Evolutionary conservation across 2,329 filamentous ascomycete species (phyloP), one percentile per base, ranked within the genome.

Genomic region (Sporothrix luriei): DNA sequence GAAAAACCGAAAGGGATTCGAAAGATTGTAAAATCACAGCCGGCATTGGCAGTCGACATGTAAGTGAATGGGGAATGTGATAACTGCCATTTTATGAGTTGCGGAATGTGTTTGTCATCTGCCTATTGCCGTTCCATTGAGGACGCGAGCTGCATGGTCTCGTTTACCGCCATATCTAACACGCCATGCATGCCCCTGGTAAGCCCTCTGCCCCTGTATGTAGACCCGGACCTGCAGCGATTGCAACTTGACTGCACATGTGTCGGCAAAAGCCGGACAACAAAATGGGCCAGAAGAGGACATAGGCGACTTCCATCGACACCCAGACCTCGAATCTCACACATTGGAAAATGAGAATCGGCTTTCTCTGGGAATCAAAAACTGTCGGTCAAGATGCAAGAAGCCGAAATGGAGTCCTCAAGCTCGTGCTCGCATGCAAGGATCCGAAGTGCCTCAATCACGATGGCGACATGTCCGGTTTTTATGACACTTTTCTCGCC

Each of bases 231-330:
- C 51, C 13, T 33, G 13, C 29, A 40, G 29, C 24, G 11, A n/a
- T 14, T 62, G 38, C 40, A 61, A 4, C 14, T 11, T 29, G 26
- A 62, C 14, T 48, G 48, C 13, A 46, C 13, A 19, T 14, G n/a
- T n/a, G 40, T 65, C 61, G 61, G 61, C 61, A 65, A 65, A 65
- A 65, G 43, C 43, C 61, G 61, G 59, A n/a, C 40, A 51, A 33
- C 33, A 43, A n/a, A 61, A 24, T n/a, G 33, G 55, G 33, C 33
- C 33, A 11, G 43, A 40, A 11, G 29, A 49, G 14, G n/a, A 29
- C 21, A 49, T 49, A 33, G 40, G 59, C 59, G 59, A 64, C 59
- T 38, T 29, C 21, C 24, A 54, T 59, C 5, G 9, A 57, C 54
- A 57, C 54, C 26, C 6, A 33, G 49, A 57, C 26, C 26, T 46